Conservation (phyloP, 2,329 filamentous ascomycete species). For the Leptographium procerum region DNA sequence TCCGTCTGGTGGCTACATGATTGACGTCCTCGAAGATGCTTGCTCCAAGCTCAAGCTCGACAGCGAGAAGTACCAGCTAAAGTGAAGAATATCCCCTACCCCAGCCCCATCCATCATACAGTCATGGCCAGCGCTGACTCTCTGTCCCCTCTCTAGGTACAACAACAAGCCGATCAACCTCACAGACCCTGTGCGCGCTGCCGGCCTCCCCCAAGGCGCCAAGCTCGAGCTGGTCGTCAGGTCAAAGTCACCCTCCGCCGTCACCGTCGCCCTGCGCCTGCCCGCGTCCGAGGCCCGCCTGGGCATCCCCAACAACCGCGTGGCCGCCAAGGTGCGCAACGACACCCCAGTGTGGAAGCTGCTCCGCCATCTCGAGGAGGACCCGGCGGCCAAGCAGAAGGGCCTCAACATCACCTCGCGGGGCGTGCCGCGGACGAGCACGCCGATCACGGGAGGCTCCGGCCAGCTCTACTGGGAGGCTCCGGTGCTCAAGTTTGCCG, state of each 20-base stretch:
- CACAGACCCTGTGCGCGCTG: conserved; percentile 70
- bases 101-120: neutral
- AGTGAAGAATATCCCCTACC: too few species aligned
- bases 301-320: conserved; percentile 50
- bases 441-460: conserved; percentile 40
- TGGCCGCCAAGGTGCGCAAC: conserved; percentile 79
- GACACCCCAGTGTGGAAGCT: conserved; percentile 83
- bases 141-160: conserved; percentile 37
- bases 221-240: conserved; percentile 85
- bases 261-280: conserved; percentile 82
- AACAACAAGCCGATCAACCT: conserved; percentile 81
- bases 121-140: neutral
- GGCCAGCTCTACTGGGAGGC: conserved; percentile 82
- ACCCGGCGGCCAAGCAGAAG: conserved; percentile 46
- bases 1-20: conserved; percentile 66
- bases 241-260: conserved; percentile 72
- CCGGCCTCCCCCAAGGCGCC: conserved; percentile 72
- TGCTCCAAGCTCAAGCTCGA: conserved; percentile 70
- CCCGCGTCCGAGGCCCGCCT: conserved; percentile 55
- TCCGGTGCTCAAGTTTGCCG: conserved; percentile 75
- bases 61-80: conserved; percentile 66
- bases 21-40: conserved; percentile 77
- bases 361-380: conserved; percentile 79
- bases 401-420: conserved; percentile 74
- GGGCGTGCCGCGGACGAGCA: conserved; percentile 53